phyloP scores from a whole-genome alignment of 805 yeast genomes.

The Starmerella kuoi region DNA sequence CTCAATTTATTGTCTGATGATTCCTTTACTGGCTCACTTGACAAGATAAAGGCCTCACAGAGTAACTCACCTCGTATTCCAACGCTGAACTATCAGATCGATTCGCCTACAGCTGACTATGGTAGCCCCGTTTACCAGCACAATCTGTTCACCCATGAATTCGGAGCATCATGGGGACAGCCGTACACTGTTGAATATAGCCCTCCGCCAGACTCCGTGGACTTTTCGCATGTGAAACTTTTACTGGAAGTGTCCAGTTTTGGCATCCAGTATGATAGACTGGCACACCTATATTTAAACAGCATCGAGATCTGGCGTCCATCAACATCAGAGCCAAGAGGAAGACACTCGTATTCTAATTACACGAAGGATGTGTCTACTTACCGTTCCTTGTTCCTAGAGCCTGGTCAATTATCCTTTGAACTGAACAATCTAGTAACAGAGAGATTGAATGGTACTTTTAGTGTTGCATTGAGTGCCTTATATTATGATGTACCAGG shows the following conservation, averaged over 20 bases:
- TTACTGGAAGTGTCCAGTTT: conserved; percentile 25
- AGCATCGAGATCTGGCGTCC: conserved; percentile 63
- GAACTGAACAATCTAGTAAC: conserved; percentile 52
- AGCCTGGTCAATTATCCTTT: conserved; percentile 34
- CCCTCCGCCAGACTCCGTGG: conserved; percentile 25
- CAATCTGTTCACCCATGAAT: conserved; percentile 22
- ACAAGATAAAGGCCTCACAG: not conserved
- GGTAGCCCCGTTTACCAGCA: conserved; percentile 7
- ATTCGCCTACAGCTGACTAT: conserved; percentile 9
- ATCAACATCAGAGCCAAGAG: conserved; percentile 60
- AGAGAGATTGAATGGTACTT: conserved; percentile 46
- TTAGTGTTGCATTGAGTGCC: conserved; percentile 41
- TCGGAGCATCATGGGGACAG: conserved; percentile 28
- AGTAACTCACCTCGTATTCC: not conserved
- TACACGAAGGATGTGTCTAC: conserved; percentile 53
- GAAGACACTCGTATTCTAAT: conserved; percentile 38
- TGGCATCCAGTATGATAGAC: conserved; percentile 32
- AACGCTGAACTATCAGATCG: conserved; percentile 8
- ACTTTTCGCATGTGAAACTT: conserved; percentile 28
- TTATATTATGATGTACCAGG: conserved; percentile 34
- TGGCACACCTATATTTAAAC: conserved; percentile 37
- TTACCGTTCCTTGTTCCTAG: conserved; percentile 40
- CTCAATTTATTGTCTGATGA: not conserved
- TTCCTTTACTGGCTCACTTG: too few relatives aligned
- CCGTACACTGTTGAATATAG: conserved; percentile 25